phyloP scores from a whole-genome alignment of 2,329 filamentous ascomycete species.

The Alternaria ethzedia region DNA sequence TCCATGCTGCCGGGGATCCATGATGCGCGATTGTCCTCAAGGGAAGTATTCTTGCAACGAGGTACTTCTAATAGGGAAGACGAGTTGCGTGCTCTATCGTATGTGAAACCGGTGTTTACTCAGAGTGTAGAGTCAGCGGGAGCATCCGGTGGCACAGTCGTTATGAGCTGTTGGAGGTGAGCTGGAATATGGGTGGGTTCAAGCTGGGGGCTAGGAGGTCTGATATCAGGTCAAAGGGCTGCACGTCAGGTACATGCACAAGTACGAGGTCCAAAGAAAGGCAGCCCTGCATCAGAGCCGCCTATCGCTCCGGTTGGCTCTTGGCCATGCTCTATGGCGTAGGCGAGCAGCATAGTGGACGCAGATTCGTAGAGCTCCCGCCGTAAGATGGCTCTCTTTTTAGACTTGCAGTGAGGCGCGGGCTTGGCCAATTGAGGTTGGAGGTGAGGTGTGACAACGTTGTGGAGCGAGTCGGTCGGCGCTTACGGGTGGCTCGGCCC shows the following conservation, averaged over 20 bases:
- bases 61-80: background rate
- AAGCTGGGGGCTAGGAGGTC: slow-evolving; percentile 31
- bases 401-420: slow-evolving; percentile 41
- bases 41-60: background rate
- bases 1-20: slow-evolving; percentile 33
- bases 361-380: slow-evolving; percentile 40
- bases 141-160: slow-evolving; percentile 2
- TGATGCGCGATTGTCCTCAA: slow-evolving; percentile 11
- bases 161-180: slow-evolving; percentile 3
- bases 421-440: slow-evolving; percentile 39
- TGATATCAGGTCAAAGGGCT: slow-evolving; percentile 34
- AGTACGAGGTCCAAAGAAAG: slow-evolving; percentile 25
- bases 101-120: background rate
- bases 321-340: slow-evolving; percentile 27
- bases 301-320: slow-evolving; percentile 37
- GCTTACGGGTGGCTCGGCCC: slow-evolving; percentile 30
- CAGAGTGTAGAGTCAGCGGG: background rate
- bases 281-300: slow-evolving; percentile 29
- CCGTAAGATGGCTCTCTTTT: slow-evolving; percentile 32
- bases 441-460: slow-evolving; percentile 35
- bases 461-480: slow-evolving; percentile 30
- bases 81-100: background rate
- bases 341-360: slow-evolving; percentile 28
- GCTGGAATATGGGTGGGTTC: background rate
- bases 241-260: slow-evolving; percentile 31